These are phyloP conservation scores for Rubroboletus pulcherrimus DNA, from an alignment of 768 basidiomycete genomes.

Conservation along the genomic window DNA sequence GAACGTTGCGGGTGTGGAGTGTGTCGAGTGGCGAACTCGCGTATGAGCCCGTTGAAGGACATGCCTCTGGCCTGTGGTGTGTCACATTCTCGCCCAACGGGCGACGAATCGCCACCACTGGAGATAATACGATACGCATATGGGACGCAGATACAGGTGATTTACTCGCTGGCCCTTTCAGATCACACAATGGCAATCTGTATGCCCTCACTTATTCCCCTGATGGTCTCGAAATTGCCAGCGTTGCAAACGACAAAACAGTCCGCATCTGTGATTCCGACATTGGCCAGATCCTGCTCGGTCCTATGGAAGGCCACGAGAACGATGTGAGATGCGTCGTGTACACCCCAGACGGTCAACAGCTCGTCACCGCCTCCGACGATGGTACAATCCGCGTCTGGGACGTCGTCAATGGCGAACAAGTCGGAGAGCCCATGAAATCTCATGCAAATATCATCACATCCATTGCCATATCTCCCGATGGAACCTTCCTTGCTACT, in stretches of 20 bases:
- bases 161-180: conserved; percentile 26
- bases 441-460: conserved; percentile 28
- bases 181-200: conserved; percentile 30
- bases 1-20: conserved; percentile 28
- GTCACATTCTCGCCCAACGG: conserved; percentile 33
- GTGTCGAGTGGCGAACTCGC: conserved; percentile 18
- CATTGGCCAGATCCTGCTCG: conserved; percentile 35
- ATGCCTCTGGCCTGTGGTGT: conserved; percentile 26
- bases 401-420: conserved; percentile 27
- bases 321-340: conserved; percentile 29
- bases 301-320: conserved; percentile 27
- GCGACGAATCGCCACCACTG: conserved; percentile 30
- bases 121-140: conserved; percentile 31
- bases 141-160: conserved; percentile 30
- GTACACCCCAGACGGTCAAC: conserved; percentile 30
- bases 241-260: conserved; percentile 30
- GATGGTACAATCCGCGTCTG: conserved; percentile 32
- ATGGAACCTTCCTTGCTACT: conserved; percentile 30
- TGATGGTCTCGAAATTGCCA: conserved; percentile 30
- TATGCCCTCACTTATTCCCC: conserved; percentile 38
- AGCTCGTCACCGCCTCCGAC: conserved; percentile 26
- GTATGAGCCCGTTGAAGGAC: conserved; percentile 26
- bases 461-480: conserved; percentile 31
- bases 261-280: conserved; percentile 31
- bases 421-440: conserved; percentile 29